Evolutionary conservation across 2,329 filamentous ascomycete genomes (phyloP).

Genomic region (Penicillium crustosum): DNA sequence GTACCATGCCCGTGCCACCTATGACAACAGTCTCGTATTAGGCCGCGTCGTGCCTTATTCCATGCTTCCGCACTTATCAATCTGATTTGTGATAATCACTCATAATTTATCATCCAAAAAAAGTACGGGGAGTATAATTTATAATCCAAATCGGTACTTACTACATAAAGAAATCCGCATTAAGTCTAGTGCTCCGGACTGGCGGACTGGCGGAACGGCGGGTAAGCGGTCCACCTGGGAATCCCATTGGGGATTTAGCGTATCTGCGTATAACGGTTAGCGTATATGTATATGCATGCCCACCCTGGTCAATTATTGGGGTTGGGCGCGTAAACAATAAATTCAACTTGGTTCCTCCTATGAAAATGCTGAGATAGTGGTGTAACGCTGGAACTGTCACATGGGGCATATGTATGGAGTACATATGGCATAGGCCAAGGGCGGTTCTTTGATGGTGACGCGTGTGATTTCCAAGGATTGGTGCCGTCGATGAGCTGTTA

Average conservation of each 20-base stretch:
- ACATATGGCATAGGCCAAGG: background rate
- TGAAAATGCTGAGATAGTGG: background rate
- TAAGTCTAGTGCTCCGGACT: background rate
- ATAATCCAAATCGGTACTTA: background rate
- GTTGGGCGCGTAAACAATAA: background rate
- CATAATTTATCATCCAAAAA: background rate
- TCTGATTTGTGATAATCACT: background rate
- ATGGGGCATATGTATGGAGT: background rate
- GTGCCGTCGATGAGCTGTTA: background rate
- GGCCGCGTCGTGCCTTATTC: background rate
- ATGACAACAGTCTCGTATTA: slow-evolving; percentile 1
- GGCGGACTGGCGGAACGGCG: slow-evolving; percentile 7
- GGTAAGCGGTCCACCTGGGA: background rate
- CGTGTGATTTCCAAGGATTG: background rate
- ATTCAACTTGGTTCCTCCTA: background rate
- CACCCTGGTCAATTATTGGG: background rate
- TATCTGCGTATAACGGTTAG: background rate
- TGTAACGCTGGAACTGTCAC: slow-evolving; percentile 2
- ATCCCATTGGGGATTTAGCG: background rate
- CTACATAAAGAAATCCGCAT: background rate
- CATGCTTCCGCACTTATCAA: background rate
- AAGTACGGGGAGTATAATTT: background rate
- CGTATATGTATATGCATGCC: background rate
- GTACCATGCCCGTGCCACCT: background rate
- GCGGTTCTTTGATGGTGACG: background rate